Evolutionary conservation across 441 rosid genomes (phyloP), one percentile per base, ranked within the genome.

Genomic region (Erodium trifolium): DNA sequence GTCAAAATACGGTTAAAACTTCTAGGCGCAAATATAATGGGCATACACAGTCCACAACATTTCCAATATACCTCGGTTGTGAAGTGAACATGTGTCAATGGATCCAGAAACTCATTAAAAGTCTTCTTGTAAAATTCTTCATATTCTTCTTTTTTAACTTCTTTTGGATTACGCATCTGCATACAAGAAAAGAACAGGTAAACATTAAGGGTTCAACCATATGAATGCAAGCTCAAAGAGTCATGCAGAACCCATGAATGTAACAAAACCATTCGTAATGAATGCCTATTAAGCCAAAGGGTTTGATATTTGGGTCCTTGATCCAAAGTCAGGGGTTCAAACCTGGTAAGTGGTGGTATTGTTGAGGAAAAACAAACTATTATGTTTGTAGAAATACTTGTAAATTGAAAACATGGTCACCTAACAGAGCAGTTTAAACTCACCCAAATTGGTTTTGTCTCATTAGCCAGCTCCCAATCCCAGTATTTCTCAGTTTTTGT

Each of bases 381-480:
- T 13, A 9, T 51, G 17, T 14, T 51, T 3, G 3, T 51, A 12
- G 59, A 14, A 51, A 51, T 51, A n/a, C 18, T 51, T 18, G 23
- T 17, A 17, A 16, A 9, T 57, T 17, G 2, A 34, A 34, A 0
- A 34, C 37, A 34, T 34, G 37, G 37, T 34, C 5, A 34, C 4
- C 37, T 34, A 34, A 34, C 5, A 0, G 37, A 34, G 5, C 37
- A 34, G 49, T 64, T 53, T 11, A 18, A 29, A 72, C 96, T 81
- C 74, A 93, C 97, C 99, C 99, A 93, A 75, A 93, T 78, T 0
- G 99, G 99, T 79, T 93, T 93, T 69, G 92, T 91, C 78, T 91
- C 97, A 66, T 93, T 93, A 68, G 92, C 92, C 71, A 93, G 84
- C 78, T 91, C 99, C 96, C 93, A 93, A 69, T 91, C 97, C 99